Evolutionary conservation across 2,329 filamentous ascomycete species (phyloP), one percentile per base, ranked within the genome.

Genomic region (Stagonosporopsis rhizophila): DNA sequence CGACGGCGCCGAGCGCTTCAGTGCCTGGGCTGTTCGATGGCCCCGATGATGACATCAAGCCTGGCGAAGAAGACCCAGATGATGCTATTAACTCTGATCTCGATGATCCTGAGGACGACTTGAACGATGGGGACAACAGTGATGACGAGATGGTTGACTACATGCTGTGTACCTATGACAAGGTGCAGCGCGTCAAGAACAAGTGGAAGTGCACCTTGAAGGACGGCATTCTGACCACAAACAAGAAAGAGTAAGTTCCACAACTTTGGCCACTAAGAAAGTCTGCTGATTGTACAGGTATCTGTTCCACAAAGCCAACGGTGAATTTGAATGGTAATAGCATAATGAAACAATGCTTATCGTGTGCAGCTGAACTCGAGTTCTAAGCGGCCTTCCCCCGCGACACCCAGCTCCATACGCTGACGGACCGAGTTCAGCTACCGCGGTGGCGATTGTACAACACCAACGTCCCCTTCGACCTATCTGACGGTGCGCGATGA

Each of bases 141-240:
- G 92, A 96, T 58, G 93, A 96, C 39, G 86, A 88, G 32, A 85
- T 90, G 63, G 88, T 89, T 1, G 90, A 96, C 67, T 93, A 96
- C 73, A 98, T 99, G 91, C 87, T 99, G 37, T 99, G 95, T 81
- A 97, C 96, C 75, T 99, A 99, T 75, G 95, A 99, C 81, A 99
- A 99, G 81, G 95, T 99, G 9, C 94, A 98, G 79, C 86, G 95
- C 44, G 95, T 98, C 70, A 99, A 99, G 87, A 99, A 98, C 81
- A 99, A 74, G 70, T 79, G 90, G 90, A 99, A 99, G 90, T 99
- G 95, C 79, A 93, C 92, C 1, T 87, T 99, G 62, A 98, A 98
- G 81, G 95, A 99, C 71, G 95, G 95, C 19, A 91, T 99, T 17
- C 83, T 99, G 65, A 96, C 91, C 40, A 92, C 96, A 34, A 93